Evolutionary conservation across 768 basidiomycete species (phyloP), one percentile per base, ranked within the genome.

Genomic region (Lactarius tabidus): DNA sequence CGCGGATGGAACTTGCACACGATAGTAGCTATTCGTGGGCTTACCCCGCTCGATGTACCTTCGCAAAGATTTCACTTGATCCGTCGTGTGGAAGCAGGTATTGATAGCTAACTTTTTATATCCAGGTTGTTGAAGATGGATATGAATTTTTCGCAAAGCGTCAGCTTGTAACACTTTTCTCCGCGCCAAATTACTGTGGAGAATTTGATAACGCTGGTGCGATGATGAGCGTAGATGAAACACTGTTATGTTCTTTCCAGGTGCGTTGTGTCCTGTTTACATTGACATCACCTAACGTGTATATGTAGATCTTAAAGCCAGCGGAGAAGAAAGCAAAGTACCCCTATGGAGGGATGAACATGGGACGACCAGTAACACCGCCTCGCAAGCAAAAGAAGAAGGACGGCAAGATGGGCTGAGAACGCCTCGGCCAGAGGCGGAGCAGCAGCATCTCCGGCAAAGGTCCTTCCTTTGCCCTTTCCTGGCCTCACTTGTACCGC

Each of bases 171-270:
- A 98, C 96, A 51, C 76, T 98, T 53, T 98, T 98, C 80, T 96
- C 94, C 28, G 96, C 96, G 59, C 96, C 96, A 65, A 93, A 93
- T 80, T 93, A 93, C 73, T 93, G 90, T 71, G 91, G 93, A 69
- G 91, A 98, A 80, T 99, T 99, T 73, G 96, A 99, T 77, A 99
- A 99, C 76, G 95, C 96, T 5, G 96, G 96, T 41, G 96, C 96
- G 38, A 99, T 99, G 96, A 99, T 98, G 96, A 95, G 92, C 72
- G 96, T 99, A 51, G 96, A 98, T 72, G 96, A 98, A 78, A 97
- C 96, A 10, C 77, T 98, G 69, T 76, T 98, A 69, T 98, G 96
- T 79, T 98, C 95, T 9, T 98, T 98, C 93, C 96, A 98, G 79
- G 94, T 95, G 69, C 48, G 63, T 57, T 52, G 54, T 48, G 57